phyloP scores from a whole-genome alignment of 2,329 filamentous ascomycete genomes.

The Cladosporium sp. region DNA sequence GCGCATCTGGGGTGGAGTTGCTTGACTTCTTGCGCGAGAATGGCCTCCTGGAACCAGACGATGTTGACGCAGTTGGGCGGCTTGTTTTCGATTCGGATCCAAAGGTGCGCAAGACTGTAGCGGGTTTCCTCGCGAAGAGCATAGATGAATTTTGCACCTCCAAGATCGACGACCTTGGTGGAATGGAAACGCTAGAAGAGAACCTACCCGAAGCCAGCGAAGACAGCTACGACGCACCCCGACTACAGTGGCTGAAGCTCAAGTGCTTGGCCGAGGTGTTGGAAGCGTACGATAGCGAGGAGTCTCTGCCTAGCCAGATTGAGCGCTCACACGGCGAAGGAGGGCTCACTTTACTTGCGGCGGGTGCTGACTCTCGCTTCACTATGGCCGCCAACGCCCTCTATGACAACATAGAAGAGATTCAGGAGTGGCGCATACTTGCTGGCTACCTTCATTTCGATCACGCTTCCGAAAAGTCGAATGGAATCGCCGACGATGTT shows the following conservation, averaged over 20 bases:
- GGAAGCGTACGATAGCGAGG: slow-evolving; percentile 65
- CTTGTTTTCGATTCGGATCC: slow-evolving; percentile 84
- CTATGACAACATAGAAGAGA: slow-evolving; percentile 72
- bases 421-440: slow-evolving; percentile 80
- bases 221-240: slow-evolving; percentile 54
- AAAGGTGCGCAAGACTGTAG: slow-evolving; percentile 79
- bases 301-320: slow-evolving; percentile 42
- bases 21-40: slow-evolving; percentile 76
- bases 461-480: slow-evolving; percentile 57
- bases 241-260: slow-evolving; percentile 79
- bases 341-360: slow-evolving; percentile 51
- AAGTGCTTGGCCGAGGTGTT: slow-evolving; percentile 86
- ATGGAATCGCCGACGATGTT: slow-evolving; percentile 52
- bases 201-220: slow-evolving; percentile 66
- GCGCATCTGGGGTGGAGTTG: slow-evolving; percentile 72
- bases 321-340: slow-evolving; percentile 34
- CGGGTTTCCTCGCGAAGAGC: slow-evolving; percentile 83
- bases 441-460: slow-evolving; percentile 90
- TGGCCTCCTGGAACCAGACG: slow-evolving; percentile 81
- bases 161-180: slow-evolving; percentile 77
- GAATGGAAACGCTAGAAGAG: slow-evolving; percentile 70
- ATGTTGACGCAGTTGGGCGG: slow-evolving; percentile 81
- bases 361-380: slow-evolving; percentile 70
- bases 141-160: slow-evolving; percentile 74
- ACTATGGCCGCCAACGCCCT: slow-evolving; percentile 79